phyloP scores from a whole-genome alignment of 305 asterid species.

The Fraxinus latifolia region DNA sequence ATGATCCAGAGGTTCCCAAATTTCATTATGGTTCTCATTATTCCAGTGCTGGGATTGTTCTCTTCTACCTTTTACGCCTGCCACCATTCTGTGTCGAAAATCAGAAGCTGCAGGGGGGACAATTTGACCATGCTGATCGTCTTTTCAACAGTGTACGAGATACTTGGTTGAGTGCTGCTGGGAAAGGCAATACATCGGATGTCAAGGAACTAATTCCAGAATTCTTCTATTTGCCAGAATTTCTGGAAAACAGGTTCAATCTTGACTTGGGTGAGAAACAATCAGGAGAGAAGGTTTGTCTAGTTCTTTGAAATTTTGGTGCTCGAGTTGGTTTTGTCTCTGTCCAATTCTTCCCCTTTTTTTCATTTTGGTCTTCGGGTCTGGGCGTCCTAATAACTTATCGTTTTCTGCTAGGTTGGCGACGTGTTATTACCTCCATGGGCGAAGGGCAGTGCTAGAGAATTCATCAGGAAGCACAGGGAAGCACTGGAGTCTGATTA shows the following conservation, averaged over 20 bases:
- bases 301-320: conserved; percentile 11
- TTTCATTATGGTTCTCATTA: conserved; percentile 99
- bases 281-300: conserved; percentile 95
- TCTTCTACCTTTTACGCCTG: conserved; percentile 90
- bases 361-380: conserved; percentile 1
- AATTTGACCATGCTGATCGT: conserved; percentile 99
- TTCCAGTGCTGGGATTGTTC: conserved; percentile 99
- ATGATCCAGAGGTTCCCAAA: conserved; percentile 99
- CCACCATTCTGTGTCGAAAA: conserved; percentile 94
- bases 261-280: conserved; percentile 99
- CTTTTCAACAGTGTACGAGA: conserved; percentile 89
- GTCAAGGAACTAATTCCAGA: conserved; percentile 99
- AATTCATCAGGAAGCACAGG: conserved; percentile 88
- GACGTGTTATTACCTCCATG: conserved; percentile 92
- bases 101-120: conserved; percentile 98
- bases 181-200: conserved; percentile 96
- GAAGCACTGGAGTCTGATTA: conserved; percentile 96
- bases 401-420: conserved; percentile 64
- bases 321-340: neutral
- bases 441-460: conserved; percentile 92
- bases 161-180: conserved; percentile 98
- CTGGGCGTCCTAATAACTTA: conserved; percentile 24
- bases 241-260: conserved; percentile 79
- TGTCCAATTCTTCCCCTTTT: neutral
- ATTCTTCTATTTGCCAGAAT: conserved; percentile 95